These are phyloP conservation scores for Globisporangium paroecandrum DNA, from an alignment of 352 stramenopile species.

Conservation along the genomic window DNA sequence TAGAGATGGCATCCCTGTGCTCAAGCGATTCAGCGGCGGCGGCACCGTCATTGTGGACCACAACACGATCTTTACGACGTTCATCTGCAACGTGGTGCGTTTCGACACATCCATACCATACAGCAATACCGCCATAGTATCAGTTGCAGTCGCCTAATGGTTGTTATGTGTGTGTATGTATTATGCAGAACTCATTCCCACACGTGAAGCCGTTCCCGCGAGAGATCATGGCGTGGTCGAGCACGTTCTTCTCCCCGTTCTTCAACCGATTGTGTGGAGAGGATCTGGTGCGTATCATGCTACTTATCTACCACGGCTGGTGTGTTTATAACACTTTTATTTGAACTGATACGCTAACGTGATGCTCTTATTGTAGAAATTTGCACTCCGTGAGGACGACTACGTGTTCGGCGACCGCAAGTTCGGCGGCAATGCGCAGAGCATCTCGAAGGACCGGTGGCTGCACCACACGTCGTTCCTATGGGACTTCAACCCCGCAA, in stretches of 20 bases:
- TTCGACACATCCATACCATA: neutral
- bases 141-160: neutral
- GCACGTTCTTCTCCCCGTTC: slow-evolving; percentile 75
- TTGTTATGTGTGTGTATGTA: slow-evolving; percentile 16
- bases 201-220: slow-evolving; percentile 82
- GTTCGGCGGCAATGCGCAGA: slow-evolving; percentile 97
- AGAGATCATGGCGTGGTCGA: slow-evolving; percentile 93
- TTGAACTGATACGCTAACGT: neutral
- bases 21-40: slow-evolving; percentile 95
- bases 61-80: slow-evolving; percentile 90
- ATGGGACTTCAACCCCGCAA: slow-evolving; percentile 91
- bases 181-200: slow-evolving; percentile 52
- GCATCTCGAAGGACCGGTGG: slow-evolving; percentile 92
- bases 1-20: slow-evolving; percentile 80
- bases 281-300: slow-evolving; percentile 17
- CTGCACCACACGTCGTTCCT: slow-evolving; percentile 98
- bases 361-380: slow-evolving; percentile 38
- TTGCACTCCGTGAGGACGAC: slow-evolving; percentile 93
- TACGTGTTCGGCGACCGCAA: slow-evolving; percentile 95
- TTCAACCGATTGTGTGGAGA: slow-evolving; percentile 53
- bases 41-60: slow-evolving; percentile 97
- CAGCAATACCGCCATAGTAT: neutral
- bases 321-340: neutral
- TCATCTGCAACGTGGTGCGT: slow-evolving; percentile 84
- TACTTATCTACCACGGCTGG: neutral